phyloP scores from a whole-genome alignment of 2,329 filamentous ascomycete species.

The Pestalotiopsis fici region DNA sequence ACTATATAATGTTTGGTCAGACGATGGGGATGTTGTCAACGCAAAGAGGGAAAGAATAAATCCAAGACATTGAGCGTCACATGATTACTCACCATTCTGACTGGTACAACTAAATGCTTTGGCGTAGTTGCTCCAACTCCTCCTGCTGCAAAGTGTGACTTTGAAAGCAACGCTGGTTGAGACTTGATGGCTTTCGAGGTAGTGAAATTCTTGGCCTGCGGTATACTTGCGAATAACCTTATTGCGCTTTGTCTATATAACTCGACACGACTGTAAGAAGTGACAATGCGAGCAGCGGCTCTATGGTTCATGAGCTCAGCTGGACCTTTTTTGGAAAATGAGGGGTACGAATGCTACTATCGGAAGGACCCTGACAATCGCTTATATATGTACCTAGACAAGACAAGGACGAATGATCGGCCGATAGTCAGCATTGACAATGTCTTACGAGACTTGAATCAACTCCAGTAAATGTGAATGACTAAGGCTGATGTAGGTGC shows the following conservation, averaged over 20 bases:
- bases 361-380: background rate
- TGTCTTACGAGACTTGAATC: background rate
- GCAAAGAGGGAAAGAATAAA: background rate
- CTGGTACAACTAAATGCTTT: slow-evolving; percentile 3
- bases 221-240: background rate
- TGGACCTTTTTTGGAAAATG: background rate
- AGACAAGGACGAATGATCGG: background rate
- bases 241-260: background rate
- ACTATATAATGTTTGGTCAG: background rate
- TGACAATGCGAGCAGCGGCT: slow-evolving; percentile 12
- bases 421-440: background rate
- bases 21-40: background rate
- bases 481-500: background rate
- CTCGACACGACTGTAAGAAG: background rate
- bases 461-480: background rate
- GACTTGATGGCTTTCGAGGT: background rate
- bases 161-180: slow-evolving; percentile 1
- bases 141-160: slow-evolving; percentile 9
- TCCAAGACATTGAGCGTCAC: background rate
- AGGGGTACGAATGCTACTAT: slow-evolving; percentile 9
- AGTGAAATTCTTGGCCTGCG: background rate
- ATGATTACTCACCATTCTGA: slow-evolving; percentile 24
- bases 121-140: background rate
- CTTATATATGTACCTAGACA: background rate
- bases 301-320: slow-evolving; percentile 18